phyloP scores from a whole-genome alignment of 257 asterid species.

The Nemophila menziesii region DNA sequence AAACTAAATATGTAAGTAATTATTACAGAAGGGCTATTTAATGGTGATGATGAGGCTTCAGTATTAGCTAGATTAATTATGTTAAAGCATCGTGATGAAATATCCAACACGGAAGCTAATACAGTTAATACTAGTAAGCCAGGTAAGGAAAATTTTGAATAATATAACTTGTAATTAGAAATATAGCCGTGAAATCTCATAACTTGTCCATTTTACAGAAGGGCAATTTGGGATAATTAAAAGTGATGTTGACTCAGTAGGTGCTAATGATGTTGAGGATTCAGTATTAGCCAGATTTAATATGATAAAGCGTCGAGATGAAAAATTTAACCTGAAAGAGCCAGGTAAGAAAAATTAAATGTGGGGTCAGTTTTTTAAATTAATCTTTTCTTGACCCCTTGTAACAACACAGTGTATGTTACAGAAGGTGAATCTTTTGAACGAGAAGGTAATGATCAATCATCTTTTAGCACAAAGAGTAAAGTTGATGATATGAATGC shows the following conservation, averaged over 20 bases:
- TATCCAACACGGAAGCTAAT: constrained; percentile 17
- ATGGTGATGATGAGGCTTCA: constrained; percentile 33
- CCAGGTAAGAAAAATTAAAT: constrained; percentile 15
- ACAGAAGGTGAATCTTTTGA: constrained; percentile 2
- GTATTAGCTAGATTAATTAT: constrained; percentile 34
- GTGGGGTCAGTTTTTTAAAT: constrained; percentile 13
- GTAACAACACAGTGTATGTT: constrained; percentile 13
- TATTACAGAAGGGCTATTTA: constrained; percentile 1
- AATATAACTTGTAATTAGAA: constrained; percentile 16
- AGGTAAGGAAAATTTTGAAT: constrained; percentile 14
- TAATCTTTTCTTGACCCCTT: constrained; percentile 13
- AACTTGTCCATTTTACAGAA: neutral
- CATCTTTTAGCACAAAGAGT: constrained; percentile 3
- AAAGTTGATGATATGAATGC: constrained; percentile 29
- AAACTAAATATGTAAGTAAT: neutral
- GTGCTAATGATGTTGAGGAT: constrained; percentile 27
- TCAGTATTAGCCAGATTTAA: constrained; percentile 37
- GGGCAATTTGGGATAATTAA: neutral
- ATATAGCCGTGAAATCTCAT: constrained; percentile 18
- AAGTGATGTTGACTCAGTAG: constrained; percentile 6
- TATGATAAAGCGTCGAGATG: constrained; percentile 38
- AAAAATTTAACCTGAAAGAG: constrained; percentile 17
- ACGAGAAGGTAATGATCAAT: neutral
- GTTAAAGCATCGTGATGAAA: constrained; percentile 38
- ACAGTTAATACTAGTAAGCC: constrained; percentile 10